Conservation (phyloP, 2,329 filamentous ascomycete genomes). For the Trichoderma semiorbis region DNA sequence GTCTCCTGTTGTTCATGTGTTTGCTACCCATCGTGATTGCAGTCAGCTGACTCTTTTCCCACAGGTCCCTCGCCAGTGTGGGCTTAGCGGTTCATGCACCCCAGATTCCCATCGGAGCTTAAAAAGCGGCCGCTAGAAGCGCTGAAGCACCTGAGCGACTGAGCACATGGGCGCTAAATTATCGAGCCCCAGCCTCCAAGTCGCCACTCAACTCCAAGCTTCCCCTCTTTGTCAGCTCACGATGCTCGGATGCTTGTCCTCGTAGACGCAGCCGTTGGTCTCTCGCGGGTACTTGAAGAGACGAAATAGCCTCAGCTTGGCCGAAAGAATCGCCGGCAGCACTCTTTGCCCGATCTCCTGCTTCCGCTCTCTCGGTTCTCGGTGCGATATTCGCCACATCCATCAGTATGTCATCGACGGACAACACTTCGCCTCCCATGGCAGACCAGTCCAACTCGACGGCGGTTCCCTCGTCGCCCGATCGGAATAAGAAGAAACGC, state of each 20-base stretch:
- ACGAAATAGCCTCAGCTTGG: background rate
- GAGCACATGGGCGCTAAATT: slow-evolving; percentile 1
- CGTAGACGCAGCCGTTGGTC: background rate
- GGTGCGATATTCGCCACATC: background rate
- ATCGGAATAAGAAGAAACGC: slow-evolving; percentile 30
- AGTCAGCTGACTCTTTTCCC: slow-evolving; percentile 1
- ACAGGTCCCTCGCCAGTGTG: background rate
- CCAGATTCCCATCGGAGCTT: slow-evolving; percentile 16
- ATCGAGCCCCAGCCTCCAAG: background rate
- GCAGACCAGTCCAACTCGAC: background rate
- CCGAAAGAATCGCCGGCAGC: background rate
- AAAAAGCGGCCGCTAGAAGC: slow-evolving; percentile 11
- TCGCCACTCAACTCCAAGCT: slow-evolving; percentile 6
- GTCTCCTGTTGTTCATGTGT: background rate
- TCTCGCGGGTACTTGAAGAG: background rate
- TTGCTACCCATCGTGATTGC: background rate
- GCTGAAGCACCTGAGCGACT: slow-evolving; percentile 6
- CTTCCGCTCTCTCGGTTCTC: background rate
- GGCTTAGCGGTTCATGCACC: slow-evolving; percentile 13
- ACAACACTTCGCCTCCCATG: slow-evolving; percentile 12
- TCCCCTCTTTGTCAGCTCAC: slow-evolving; percentile 13
- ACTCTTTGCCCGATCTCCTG: background rate
- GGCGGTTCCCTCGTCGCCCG: background rate
- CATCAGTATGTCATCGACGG: slow-evolving; percentile 12
- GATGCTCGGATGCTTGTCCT: background rate